A percentile compares a stretch with the other conserved stretches of the same genome.
These are phyloP conservation scores for Collybia sp. DNA, from an alignment of 768 basidiomycete species.

Conservation along the genomic window DNA sequence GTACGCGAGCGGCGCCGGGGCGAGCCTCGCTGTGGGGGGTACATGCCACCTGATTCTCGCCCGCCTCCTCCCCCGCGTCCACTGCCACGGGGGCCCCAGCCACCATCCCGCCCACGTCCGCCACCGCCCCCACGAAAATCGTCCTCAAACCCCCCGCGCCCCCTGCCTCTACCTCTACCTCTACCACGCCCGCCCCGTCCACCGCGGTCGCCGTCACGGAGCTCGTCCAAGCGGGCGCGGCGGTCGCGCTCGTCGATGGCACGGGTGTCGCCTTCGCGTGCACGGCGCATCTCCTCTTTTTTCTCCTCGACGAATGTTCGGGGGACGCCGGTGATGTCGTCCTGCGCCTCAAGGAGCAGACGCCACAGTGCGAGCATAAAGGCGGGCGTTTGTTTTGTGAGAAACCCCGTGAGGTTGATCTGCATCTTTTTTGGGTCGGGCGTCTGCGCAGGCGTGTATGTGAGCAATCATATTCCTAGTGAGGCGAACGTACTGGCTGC, in stretches of 20 bases:
- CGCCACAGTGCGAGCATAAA: constrained; percentile 93
- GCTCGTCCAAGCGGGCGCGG: constrained; percentile 62
- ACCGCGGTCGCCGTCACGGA: constrained; percentile 56
- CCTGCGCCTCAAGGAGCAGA: constrained; percentile 90
- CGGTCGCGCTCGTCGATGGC: constrained; percentile 71
- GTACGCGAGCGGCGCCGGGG: neutral
- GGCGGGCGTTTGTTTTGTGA: constrained; percentile 76
- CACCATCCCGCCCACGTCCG: constrained; percentile 54
- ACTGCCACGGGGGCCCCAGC: constrained; percentile 67
- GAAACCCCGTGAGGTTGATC: constrained; percentile 89
- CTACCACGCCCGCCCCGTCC: constrained; percentile 49
- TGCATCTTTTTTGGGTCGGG: constrained; percentile 96
- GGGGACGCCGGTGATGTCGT: constrained; percentile 85
- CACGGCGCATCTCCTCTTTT: constrained; percentile 84
- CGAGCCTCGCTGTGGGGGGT: neutral
- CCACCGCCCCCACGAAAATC: constrained; percentile 38
- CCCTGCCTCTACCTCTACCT: constrained; percentile 56
- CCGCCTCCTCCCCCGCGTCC: constrained; percentile 33
- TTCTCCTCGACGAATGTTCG: constrained; percentile 87
- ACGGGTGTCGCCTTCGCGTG: constrained; percentile 55
- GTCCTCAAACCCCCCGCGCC: constrained; percentile 42
- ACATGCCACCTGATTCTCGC: constrained; percentile 9
- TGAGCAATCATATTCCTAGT: neutral
- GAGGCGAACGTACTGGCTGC: constrained; percentile 57
- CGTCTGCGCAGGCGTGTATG: constrained; percentile 42